phyloP scores from a whole-genome alignment of 768 basidiomycete species.

The Fistulinella prunicolor region DNA sequence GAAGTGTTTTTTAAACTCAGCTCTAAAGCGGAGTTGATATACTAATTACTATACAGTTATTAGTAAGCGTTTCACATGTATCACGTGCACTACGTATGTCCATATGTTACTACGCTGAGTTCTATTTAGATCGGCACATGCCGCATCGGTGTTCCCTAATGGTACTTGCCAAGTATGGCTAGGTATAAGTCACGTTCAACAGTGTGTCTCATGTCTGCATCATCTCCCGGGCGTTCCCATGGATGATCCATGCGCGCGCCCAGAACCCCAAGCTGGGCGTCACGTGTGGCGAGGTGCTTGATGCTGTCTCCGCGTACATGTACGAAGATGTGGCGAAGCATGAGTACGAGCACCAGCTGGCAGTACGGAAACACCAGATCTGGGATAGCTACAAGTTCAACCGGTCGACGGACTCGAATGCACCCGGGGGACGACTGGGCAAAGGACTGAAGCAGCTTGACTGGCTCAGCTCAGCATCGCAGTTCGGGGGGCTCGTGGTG shows the following conservation, averaged over 20 bases:
- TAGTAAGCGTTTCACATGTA: too few relatives aligned
- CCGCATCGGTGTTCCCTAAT: too few relatives aligned
- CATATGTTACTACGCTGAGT: too few relatives aligned
- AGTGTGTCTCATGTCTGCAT: conserved; percentile 50
- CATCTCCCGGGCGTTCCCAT: conserved; percentile 53
- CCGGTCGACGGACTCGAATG: conserved; percentile 57
- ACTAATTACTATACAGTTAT: too few relatives aligned
- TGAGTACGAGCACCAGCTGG: conserved; percentile 48
- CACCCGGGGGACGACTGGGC: conserved; percentile 67
- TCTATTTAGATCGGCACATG: too few relatives aligned
- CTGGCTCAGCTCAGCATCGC: conserved; percentile 55
- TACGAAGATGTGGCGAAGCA: conserved; percentile 46
- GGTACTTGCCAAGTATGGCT: too few relatives aligned
- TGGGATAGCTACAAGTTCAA: conserved; percentile 59
- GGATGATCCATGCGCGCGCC: conserved; percentile 51
- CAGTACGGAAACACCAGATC: conserved; percentile 40
- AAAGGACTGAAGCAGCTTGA: conserved; percentile 65
- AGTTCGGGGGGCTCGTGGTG: conserved; percentile 58
- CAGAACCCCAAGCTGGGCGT: conserved; percentile 48
- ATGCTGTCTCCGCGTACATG: conserved; percentile 50
- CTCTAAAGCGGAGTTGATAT: too few relatives aligned
- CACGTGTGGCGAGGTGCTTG: conserved; percentile 65
- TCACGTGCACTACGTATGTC: too few relatives aligned
- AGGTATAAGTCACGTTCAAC: too few relatives aligned
- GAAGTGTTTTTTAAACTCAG: too few relatives aligned